Conservation (phyloP, 441 rosid genomes). For the Erysimum pusillum region DNA sequence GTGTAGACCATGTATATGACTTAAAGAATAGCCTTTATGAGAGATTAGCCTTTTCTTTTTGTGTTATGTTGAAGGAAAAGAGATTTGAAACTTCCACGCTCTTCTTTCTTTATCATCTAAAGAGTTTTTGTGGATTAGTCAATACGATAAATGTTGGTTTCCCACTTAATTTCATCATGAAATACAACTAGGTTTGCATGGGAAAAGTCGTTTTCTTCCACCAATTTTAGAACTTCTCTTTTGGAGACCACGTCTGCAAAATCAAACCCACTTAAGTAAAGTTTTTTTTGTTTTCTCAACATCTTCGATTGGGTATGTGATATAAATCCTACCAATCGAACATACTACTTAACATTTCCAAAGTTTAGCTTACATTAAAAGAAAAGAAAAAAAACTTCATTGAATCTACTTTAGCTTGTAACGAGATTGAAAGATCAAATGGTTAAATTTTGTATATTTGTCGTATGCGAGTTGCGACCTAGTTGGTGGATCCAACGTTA, state of each 20-base stretch:
- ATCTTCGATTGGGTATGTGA: not conserved
- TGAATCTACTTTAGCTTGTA: constrained; percentile 11
- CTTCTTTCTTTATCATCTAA: constrained; percentile 34
- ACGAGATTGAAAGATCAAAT: constrained; percentile 1
- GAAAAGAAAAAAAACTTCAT: not conserved
- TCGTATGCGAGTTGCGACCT: constrained; percentile 41
- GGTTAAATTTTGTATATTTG: constrained; percentile 29
- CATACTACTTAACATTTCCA: constrained; percentile 8
- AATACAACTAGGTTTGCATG: constrained; percentile 40
- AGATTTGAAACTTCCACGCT: constrained; percentile 29
- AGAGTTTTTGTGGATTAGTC: constrained; percentile 33
- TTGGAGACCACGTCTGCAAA: constrained; percentile 25
- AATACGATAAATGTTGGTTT: constrained; percentile 23
- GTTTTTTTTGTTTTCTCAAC: not conserved
- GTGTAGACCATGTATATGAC: constrained; percentile 14
- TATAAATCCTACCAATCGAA: constrained; percentile 1
- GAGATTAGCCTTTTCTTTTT: constrained; percentile 13
- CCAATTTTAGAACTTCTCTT: constrained; percentile 32
- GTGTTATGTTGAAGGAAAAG: constrained; percentile 20
- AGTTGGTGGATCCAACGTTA: constrained; percentile 49
- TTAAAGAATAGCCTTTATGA: constrained; percentile 23
- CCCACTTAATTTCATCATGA: constrained; percentile 40
- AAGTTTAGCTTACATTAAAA: not conserved
- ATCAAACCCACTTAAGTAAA: constrained; percentile 43
- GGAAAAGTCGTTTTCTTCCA: constrained; percentile 31